These are phyloP conservation scores for Triticum monococcum DNA, from an alignment of 176 grass and related monocot species.

Conservation along the genomic window DNA sequence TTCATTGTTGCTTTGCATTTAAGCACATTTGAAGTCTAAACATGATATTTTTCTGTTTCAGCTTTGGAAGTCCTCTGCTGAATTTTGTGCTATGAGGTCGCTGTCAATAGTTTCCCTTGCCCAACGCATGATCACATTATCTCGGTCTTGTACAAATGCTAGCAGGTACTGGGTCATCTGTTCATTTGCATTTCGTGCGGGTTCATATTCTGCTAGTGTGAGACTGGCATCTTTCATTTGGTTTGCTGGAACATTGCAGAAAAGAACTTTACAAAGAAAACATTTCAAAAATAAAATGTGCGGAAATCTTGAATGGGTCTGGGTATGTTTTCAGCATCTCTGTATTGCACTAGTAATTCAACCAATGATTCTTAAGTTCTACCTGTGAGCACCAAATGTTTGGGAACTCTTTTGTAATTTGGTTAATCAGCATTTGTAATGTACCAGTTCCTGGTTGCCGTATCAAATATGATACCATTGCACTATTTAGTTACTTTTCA, in stretches of 20 bases:
- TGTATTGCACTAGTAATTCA: neutral
- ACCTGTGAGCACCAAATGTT: neutral
- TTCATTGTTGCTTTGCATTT: constrained; percentile 16
- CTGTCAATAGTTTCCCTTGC: constrained; percentile 89
- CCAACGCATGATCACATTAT: constrained; percentile 89
- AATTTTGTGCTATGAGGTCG: constrained; percentile 97
- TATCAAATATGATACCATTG: neutral
- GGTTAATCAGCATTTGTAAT: constrained; percentile 3
- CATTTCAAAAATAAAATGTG: neutral
- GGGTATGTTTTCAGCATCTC: neutral
- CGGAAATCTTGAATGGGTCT: neutral
- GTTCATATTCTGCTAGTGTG: neutral
- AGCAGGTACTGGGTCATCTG: constrained; percentile 62
- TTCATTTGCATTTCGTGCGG: neutral
- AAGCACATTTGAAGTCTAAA: constrained; percentile 22
- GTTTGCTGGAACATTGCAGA: constrained; percentile 1
- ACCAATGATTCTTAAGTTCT: neutral
- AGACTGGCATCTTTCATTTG: constrained; percentile 29
- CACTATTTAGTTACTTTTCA: neutral
- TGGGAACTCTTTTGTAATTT: neutral
- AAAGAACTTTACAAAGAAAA: neutral
- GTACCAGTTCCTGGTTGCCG: neutral
- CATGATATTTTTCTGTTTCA: constrained; percentile 52
- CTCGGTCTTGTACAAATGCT: constrained; percentile 77
- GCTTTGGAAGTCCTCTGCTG: constrained; percentile 89